Conservation (phyloP, 805 yeast genomes). For the Wickerhamomyces canadensis region DNA sequence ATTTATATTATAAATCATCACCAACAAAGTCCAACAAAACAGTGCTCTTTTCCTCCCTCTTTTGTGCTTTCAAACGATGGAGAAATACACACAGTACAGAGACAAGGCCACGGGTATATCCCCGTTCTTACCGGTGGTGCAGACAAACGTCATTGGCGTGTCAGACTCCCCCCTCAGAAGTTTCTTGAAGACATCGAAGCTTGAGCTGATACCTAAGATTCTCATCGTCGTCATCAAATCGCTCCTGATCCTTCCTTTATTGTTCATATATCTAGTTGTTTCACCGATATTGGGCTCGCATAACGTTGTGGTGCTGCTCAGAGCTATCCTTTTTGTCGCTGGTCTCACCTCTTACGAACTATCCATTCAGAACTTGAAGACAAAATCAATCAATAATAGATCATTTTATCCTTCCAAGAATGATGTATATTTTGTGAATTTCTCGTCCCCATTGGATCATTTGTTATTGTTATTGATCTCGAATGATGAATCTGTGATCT, state of each 20-base stretch:
- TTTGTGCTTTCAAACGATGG: too few relatives aligned
- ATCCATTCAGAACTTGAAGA: slow-evolving; percentile 17
- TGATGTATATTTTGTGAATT: slow-evolving; percentile 43
- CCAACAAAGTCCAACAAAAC: too few relatives aligned
- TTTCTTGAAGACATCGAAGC: slow-evolving; percentile 2
- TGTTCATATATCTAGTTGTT: slow-evolving; percentile 20
- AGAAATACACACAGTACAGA: slow-evolving; percentile 77
- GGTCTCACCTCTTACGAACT: slow-evolving; percentile 15
- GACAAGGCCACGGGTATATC: slow-evolving; percentile 93
- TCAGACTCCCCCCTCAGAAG: slow-evolving; percentile 4
- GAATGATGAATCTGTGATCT: slow-evolving; percentile 22
- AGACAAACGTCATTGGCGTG: slow-evolving; percentile 18
- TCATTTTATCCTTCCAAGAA: slow-evolving; percentile 31
- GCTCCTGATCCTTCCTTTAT: slow-evolving; percentile 17
- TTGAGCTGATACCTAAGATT: slow-evolving; percentile 13
- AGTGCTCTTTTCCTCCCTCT: too few relatives aligned
- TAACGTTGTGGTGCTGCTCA: background rate
- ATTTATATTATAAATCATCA: too few relatives aligned
- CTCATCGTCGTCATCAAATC: slow-evolving; percentile 19
- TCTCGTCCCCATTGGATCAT: slow-evolving; percentile 41
- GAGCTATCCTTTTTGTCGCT: slow-evolving; percentile 14
- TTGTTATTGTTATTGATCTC: slow-evolving; percentile 29
- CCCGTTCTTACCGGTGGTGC: slow-evolving; percentile 66
- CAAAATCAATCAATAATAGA: slow-evolving; percentile 6
- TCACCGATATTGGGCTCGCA: background rate